These are phyloP conservation scores for Malus hybrid DNA, from an alignment of 331 rosid species.

Conservation along the genomic window DNA sequence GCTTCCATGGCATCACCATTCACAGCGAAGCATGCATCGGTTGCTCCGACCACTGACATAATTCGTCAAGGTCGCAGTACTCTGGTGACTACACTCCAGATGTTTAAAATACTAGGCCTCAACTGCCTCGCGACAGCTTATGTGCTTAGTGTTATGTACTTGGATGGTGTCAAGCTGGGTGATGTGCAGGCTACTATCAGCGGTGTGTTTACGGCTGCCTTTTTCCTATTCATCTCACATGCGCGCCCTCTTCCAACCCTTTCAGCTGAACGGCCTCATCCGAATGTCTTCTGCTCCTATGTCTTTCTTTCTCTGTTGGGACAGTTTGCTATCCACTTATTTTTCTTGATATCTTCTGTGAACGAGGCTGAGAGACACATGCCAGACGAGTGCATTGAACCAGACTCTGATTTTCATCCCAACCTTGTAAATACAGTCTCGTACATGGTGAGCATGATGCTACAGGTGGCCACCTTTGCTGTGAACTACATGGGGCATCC, in stretches of 20 bases:
- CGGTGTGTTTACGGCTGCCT: conserved; percentile 94
- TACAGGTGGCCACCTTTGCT: conserved; percentile 98
- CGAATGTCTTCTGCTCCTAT: conserved; percentile 74
- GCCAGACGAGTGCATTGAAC: conserved; percentile 98
- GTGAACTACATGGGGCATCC: conserved; percentile 99
- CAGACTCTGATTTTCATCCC: conserved; percentile 88
- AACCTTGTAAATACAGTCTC: conserved; percentile 96
- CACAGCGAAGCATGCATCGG: conserved; percentile 99
- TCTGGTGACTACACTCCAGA: conserved; percentile 94
- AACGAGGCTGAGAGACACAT: conserved; percentile 85
- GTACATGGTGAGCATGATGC: conserved; percentile 98
- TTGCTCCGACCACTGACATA: conserved; percentile 85
- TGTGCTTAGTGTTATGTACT: conserved; percentile 92
- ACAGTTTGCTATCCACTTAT: conserved; percentile 74
- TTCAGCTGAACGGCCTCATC: conserved; percentile 93
- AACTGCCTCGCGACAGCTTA: conserved; percentile 98
- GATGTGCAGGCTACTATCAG: conserved; percentile 97
- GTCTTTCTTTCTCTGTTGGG: conserved; percentile 90
- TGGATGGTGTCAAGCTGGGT: conserved; percentile 98
- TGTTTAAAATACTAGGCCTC: conserved; percentile 97
- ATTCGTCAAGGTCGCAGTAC: conserved; percentile 99
- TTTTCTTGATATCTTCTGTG: conserved; percentile 75
- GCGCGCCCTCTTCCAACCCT: conserved; percentile 93
- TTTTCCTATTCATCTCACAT: conserved; percentile 95
- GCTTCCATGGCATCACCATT: conserved; percentile 99